These are phyloP conservation scores for Meira miltonrushii DNA, from an alignment of 1,284 basidiomycete species.

Conservation along the genomic window DNA sequence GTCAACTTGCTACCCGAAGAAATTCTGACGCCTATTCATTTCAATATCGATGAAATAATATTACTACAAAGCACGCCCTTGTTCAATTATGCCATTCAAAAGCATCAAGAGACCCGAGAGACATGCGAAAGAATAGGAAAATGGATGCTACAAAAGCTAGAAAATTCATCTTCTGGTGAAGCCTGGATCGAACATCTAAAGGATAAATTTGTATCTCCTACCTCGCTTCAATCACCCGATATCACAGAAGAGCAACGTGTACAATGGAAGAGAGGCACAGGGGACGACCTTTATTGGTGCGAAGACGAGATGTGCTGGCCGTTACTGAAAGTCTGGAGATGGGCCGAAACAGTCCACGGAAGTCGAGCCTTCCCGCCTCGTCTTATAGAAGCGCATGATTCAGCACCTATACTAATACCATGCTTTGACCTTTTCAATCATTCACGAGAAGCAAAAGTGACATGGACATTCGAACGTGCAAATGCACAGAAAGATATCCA, in stretches of 20 bases:
- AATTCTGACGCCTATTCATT: constrained; percentile 31
- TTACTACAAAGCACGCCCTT: constrained; percentile 33
- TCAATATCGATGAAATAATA: constrained; percentile 18
- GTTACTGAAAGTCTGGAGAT: constrained; percentile 24
- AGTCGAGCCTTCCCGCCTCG: constrained; percentile 41
- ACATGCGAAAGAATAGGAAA: constrained; percentile 6
- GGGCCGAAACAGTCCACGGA: constrained; percentile 30
- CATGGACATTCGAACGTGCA: constrained; percentile 22
- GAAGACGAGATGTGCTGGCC: constrained; percentile 11
- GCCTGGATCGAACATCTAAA: neutral
- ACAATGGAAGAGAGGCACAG: neutral
- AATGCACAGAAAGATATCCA: neutral
- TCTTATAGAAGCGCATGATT: constrained; percentile 11
- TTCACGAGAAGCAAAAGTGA: constrained; percentile 31
- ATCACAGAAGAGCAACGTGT: constrained; percentile 2
- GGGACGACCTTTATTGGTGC: constrained; percentile 5
- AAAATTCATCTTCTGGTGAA: constrained; percentile 1
- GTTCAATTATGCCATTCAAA: constrained; percentile 18
- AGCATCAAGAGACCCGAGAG: constrained; percentile 17
- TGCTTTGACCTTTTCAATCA: constrained; percentile 46
- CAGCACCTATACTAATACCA: constrained; percentile 40
- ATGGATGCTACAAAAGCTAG: neutral
- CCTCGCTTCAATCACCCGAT: neutral
- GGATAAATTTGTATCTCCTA: no score
- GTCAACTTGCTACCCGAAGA: constrained; percentile 21